Base-by-base conservation (phyloP, 805 yeast species). In the Candida cerambycidarum region DNA sequence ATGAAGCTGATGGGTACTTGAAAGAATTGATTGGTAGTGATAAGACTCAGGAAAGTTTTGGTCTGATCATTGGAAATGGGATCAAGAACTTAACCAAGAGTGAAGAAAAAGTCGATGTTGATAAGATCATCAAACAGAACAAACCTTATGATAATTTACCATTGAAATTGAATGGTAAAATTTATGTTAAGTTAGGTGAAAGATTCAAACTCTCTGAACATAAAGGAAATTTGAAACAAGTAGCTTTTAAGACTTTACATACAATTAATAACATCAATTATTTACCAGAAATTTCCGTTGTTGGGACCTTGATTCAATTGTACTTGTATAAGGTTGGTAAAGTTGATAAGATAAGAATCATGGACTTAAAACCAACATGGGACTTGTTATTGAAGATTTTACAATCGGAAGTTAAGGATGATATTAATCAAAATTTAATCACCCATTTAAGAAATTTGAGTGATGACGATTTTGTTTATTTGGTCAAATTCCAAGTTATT, bases 1-100 rank as follows among this genome's bases (percentile, higher is more conserved):
- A 78, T 39, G 85, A 80, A 55, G 59, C 72, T 5, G 75, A 70
- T 47, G 74, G 79, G 2, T 80, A 78, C 52, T 72, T 79, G 19
- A 69, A 71, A 32, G 85, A 80, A 54, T 64, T 80, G 38, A 65
- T 76, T 36, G 85, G 85, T 17, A 65, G 67, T 37, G 83, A 79
- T 54, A 79, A 79, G 58, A 69, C 68, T 43, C 75, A 72, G 47
- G 85, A 79, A 56, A 71, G 74, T 43, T 67, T 77, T 32, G 41
- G 57, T 35, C 66, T 54, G 37, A 71, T 71, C 21, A 40, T 69
- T 21, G 53, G 57, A 5, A 67, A 61, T 42, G 76, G 74, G 11
- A 45, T 66, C 6, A 51, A 55, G 7, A 61, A 63, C 41, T 50
- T 69, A n/a, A 39, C 61, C 6, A 54, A 56, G 4, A 42, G 47